Evolutionary conservation across 306 rosid species (phyloP).

Genomic region (Inga oerstediana): DNA sequence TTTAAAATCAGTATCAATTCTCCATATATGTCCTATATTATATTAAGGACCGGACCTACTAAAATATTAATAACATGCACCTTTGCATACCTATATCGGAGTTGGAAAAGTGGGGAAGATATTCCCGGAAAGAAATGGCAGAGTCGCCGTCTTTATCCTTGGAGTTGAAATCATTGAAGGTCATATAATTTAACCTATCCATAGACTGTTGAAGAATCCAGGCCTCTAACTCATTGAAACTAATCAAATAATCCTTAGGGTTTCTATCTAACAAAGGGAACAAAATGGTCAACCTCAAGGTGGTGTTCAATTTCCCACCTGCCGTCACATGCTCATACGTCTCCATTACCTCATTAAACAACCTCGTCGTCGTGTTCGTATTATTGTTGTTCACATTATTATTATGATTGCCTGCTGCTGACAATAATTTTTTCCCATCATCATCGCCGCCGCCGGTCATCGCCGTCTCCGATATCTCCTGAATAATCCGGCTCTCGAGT

Average conservation of each 20-base stretch:
- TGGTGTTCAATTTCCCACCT: slow-evolving; percentile 54
- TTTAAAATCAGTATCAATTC: too few species aligned
- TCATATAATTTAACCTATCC: slow-evolving; percentile 50
- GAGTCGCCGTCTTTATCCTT: slow-evolving; percentile 58
- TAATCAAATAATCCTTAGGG: slow-evolving; percentile 55
- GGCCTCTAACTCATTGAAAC: slow-evolving; percentile 48
- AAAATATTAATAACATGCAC: too few species aligned
- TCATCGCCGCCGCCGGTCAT: neutral
- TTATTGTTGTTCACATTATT: neutral
- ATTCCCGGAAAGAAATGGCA: slow-evolving; percentile 61
- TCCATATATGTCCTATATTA: too few species aligned
- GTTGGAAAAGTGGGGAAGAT: slow-evolving; percentile 61
- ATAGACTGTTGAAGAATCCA: slow-evolving; percentile 56
- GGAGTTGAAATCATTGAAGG: slow-evolving; percentile 45
- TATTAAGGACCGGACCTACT: too few species aligned
- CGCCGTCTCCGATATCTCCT: neutral
- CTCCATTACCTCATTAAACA: slow-evolving; percentile 31
- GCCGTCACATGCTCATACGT: slow-evolving; percentile 38
- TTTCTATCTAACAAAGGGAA: slow-evolving; percentile 70
- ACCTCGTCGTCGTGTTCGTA: neutral
- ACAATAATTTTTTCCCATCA: neutral
- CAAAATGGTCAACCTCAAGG: slow-evolving; percentile 60
- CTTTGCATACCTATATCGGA: slow-evolving; percentile 48
- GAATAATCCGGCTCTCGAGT: slow-evolving; percentile 29
- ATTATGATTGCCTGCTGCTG: neutral